phyloP scores from a whole-genome alignment of 306 rosid genomes.

The Bauhinia variegata region DNA sequence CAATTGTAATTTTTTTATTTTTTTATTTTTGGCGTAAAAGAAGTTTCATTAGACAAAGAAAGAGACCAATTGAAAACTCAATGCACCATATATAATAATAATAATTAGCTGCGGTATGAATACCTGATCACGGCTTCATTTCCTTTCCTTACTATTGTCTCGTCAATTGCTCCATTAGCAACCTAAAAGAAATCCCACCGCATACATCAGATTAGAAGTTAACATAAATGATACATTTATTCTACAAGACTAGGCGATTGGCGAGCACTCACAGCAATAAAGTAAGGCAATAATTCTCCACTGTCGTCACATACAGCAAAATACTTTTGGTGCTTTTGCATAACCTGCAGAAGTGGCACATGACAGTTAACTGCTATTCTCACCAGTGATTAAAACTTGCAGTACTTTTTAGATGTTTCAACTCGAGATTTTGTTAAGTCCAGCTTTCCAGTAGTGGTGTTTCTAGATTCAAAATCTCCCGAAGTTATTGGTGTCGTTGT shows the following conservation, averaged over 20 bases:
- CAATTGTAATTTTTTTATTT: not conserved
- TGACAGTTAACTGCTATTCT: conserved; percentile 26
- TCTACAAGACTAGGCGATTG: conserved; percentile 13
- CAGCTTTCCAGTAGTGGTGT: not conserved
- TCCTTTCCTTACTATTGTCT: conserved; percentile 74
- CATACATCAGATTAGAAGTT: conserved; percentile 27
- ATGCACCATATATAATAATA: conserved; percentile 23
- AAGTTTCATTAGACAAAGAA: too few relatives aligned
- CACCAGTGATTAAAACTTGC: conserved; percentile 19
- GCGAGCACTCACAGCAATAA: conserved; percentile 76
- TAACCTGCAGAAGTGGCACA: conserved; percentile 64
- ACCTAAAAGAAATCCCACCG: conserved; percentile 52
- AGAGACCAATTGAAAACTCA: not conserved
- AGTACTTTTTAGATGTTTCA: conserved; percentile 15
- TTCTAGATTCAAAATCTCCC: not conserved
- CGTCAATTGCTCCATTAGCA: conserved; percentile 87
- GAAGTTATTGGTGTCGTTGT: too few relatives aligned
- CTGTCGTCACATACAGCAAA: conserved; percentile 66
- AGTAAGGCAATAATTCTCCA: conserved; percentile 79
- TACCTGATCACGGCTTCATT: conserved; percentile 96
- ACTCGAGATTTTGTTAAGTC: not conserved
- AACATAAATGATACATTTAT: conserved; percentile 16
- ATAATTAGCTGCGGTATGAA: conserved; percentile 11
- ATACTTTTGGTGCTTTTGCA: conserved; percentile 97
- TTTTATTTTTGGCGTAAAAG: too few relatives aligned